Evolutionary conservation across 176 grass and related monocot genomes (phyloP).

Genomic region (Elaeis guineensis): DNA sequence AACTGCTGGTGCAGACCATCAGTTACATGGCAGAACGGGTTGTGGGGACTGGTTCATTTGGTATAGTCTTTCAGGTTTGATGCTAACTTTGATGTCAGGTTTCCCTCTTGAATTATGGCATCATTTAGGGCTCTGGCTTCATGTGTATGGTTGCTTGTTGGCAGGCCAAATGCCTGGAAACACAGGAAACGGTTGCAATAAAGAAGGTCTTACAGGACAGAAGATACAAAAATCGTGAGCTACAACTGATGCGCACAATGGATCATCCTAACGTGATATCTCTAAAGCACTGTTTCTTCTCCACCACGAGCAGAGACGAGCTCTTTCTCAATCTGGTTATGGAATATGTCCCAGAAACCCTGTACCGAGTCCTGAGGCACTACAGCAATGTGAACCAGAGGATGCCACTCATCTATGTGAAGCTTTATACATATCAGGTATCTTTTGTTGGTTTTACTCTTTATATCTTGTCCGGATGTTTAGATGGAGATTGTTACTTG

Average conservation of each 20-base stretch:
- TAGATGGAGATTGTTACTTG: not conserved
- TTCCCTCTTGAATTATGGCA: not conserved
- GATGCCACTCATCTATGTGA: constrained; percentile 61
- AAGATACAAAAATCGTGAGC: constrained; percentile 62
- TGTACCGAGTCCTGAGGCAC: constrained; percentile 49
- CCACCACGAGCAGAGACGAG: constrained; percentile 49
- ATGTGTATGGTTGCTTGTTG: constrained; percentile 1
- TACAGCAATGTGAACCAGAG: constrained; percentile 44
- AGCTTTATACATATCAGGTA: constrained; percentile 68
- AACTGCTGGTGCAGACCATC: constrained; percentile 37
- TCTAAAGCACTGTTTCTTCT: constrained; percentile 64
- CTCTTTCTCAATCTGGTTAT: constrained; percentile 51
- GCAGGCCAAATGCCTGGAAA: constrained; percentile 66
- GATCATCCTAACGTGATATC: constrained; percentile 47
- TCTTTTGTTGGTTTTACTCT: not conserved
- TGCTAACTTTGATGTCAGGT: no score
- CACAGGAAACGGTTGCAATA: constrained; percentile 53
- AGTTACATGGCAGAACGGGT: constrained; percentile 79
- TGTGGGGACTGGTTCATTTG: constrained; percentile 70
- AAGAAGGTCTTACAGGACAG: constrained; percentile 63
- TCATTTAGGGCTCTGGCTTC: not conserved
- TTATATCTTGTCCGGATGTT: not conserved
- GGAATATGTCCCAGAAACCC: constrained; percentile 41
- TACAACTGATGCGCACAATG: constrained; percentile 58
- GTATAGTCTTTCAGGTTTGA: constrained; percentile 64